Percentiles rank a stretch among this genome's conserved stretches.
phyloP scores from a whole-genome alignment of 257 asterid genomes.

The Verbena officinalis region DNA sequence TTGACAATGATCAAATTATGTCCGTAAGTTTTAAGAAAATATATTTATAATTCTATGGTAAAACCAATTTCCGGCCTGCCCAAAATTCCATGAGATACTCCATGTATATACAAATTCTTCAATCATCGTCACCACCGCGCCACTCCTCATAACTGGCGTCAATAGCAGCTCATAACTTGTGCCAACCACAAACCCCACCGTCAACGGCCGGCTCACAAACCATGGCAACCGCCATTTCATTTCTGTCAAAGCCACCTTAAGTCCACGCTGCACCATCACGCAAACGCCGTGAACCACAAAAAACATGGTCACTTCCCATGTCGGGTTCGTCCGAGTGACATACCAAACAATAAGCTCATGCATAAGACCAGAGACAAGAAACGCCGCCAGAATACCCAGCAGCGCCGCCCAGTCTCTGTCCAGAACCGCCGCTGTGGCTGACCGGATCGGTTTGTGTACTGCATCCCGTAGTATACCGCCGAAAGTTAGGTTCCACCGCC shows the following conservation, averaged over 20 bases:
- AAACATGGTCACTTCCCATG: slow-evolving; percentile 71
- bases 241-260: slow-evolving; percentile 30
- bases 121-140: slow-evolving; percentile 37
- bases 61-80: too few relatives aligned
- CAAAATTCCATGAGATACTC: too few relatives aligned
- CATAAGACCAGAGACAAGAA: slow-evolving; percentile 62
- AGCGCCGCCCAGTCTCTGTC: slow-evolving; percentile 38
- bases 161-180: slow-evolving; percentile 48
- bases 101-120: too few relatives aligned
- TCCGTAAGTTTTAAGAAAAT: too few relatives aligned
- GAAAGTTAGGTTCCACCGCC: slow-evolving; percentile 69
- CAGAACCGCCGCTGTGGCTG: slow-evolving; percentile 14
- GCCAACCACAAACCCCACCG: slow-evolving; percentile 44
- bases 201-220: slow-evolving; percentile 33
- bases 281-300: slow-evolving; percentile 62
- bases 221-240: slow-evolving; percentile 39
- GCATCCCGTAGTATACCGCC: slow-evolving; percentile 44
- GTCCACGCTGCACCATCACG: slow-evolving; percentile 44
- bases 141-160: slow-evolving; percentile 47
- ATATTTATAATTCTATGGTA: too few relatives aligned
- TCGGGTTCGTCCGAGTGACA: slow-evolving; percentile 43
- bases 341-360: slow-evolving; percentile 64
- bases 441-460: slow-evolving; percentile 51
- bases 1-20: too few relatives aligned
- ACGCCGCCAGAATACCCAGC: slow-evolving; percentile 48